phyloP scores from a whole-genome alignment of 2,329 filamentous ascomycete genomes.

The Colletotrichum tofieldiae region DNA sequence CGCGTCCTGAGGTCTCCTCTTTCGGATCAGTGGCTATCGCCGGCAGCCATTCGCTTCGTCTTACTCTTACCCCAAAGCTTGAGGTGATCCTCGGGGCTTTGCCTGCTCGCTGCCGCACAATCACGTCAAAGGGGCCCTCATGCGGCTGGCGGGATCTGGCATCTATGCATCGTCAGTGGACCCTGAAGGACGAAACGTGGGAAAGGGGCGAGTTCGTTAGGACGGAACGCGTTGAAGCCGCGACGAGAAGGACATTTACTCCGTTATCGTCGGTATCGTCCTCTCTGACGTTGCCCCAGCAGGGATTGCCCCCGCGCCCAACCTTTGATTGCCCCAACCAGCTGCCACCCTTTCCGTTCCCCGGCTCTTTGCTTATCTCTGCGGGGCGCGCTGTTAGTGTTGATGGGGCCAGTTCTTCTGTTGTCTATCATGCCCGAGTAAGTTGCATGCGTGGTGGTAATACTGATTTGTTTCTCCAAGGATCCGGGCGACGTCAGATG shows the following conservation, averaged over 20 bases:
- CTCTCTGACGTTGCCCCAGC: slow-evolving; percentile 29
- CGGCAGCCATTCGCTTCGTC: slow-evolving; percentile 12
- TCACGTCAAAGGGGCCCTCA: not conserved
- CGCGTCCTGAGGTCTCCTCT: not conserved
- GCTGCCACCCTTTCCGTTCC: slow-evolving; percentile 24
- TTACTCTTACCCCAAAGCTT: slow-evolving; percentile 37
- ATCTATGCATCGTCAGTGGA: slow-evolving; percentile 20
- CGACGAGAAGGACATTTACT: not conserved
- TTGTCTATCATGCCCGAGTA: slow-evolving; percentile 41
- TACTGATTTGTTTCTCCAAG: slow-evolving; percentile 10
- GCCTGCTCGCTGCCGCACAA: not conserved
- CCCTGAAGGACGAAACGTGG: slow-evolving; percentile 8
- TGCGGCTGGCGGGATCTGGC: slow-evolving; percentile 2
- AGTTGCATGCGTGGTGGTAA: slow-evolving; percentile 28
- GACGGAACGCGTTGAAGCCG: not conserved
- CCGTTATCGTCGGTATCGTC: slow-evolving; percentile 40
- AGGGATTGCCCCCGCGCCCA: slow-evolving; percentile 33
- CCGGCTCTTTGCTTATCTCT: slow-evolving; percentile 39
- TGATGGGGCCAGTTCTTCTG: slow-evolving; percentile 3
- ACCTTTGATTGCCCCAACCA: slow-evolving; percentile 34
- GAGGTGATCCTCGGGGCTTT: slow-evolving; percentile 27
- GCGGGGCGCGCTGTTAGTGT: slow-evolving; percentile 20
- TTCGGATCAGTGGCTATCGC: slow-evolving; percentile 34
- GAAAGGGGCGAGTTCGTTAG: slow-evolving; percentile 9
- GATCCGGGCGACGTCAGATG: slow-evolving; percentile 41